Percentiles rank a stretch among this genome's conserved stretches.
These are phyloP conservation scores for Sporothrix sp. DNA, from an alignment of 2,329 filamentous ascomycete genomes.

Conservation along the genomic window DNA sequence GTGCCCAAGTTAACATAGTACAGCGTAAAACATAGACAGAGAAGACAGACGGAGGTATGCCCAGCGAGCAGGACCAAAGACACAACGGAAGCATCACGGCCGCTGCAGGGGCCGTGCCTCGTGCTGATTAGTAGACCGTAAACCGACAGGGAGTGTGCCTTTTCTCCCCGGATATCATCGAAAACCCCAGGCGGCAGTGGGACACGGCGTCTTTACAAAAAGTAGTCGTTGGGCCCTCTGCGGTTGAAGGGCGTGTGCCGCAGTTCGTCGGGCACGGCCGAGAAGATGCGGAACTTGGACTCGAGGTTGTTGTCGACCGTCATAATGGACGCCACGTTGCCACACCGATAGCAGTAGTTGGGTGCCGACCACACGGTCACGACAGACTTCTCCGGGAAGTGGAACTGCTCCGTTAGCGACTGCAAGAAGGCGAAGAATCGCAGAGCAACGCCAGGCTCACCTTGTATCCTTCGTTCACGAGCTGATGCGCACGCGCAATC, in stretches of 20 bases:
- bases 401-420: conserved; percentile 45
- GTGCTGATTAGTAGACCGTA: no score
- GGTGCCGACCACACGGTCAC: conserved; percentile 98
- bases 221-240: conserved; percentile 60
- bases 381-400: conserved; percentile 89
- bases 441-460: neutral
- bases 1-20: no score
- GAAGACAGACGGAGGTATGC: no score
- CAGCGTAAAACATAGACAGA: no score
- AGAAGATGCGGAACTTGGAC: conserved; percentile 88
- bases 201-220: no score
- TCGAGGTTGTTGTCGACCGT: conserved; percentile 76
- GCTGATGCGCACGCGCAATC: conserved; percentile 92
- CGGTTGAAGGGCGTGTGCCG: conserved; percentile 67
- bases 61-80: no score
- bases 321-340: conserved; percentile 95
- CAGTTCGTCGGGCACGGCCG: conserved; percentile 76
- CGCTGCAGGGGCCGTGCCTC: no score
- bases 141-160: no score
- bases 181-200: no score
- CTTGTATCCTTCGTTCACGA: conserved; percentile 97
- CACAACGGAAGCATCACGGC: no score
- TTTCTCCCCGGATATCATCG: no score
- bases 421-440: neutral
- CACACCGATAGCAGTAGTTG: conserved; percentile 91